These are phyloP conservation scores for Coniella vitis DNA, from an alignment of 2,329 filamentous ascomycete genomes.

Conservation along the genomic window DNA sequence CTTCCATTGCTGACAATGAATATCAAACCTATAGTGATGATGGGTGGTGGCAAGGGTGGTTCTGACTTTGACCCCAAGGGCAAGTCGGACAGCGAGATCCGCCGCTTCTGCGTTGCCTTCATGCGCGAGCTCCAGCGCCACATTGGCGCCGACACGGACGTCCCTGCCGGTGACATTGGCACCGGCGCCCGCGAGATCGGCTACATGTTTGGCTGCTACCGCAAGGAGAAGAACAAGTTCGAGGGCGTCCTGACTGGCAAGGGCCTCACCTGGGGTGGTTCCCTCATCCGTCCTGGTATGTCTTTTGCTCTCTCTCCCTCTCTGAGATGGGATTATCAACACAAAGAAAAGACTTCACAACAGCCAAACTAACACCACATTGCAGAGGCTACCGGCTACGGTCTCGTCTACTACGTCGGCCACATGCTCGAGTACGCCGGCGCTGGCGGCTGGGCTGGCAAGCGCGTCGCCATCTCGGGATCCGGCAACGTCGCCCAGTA, in stretches of 20 bases:
- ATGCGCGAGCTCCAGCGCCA: constrained; percentile 94
- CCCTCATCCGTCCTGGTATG: constrained; percentile 72
- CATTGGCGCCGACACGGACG: constrained; percentile 93
- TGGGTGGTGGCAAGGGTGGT: constrained; percentile 97
- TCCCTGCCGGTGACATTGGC: constrained; percentile 95
- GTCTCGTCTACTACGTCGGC: constrained; percentile 91
- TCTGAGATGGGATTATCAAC: no score
- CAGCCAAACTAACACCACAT: neutral
- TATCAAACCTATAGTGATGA: constrained; percentile 58
- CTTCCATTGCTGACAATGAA: no score
- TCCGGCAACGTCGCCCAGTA: constrained; percentile 98
- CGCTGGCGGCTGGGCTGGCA: constrained; percentile 79
- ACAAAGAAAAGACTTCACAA: no score
- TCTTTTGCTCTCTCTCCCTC: no score
- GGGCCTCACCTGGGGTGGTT: constrained; percentile 87
- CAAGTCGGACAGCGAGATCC: constrained; percentile 95
- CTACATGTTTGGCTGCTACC: constrained; percentile 92
- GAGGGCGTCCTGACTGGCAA: constrained; percentile 96
- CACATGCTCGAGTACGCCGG: constrained; percentile 94
- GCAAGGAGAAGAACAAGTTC: constrained; percentile 80
- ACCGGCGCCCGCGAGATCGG: constrained; percentile 89
- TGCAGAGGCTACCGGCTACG: constrained; percentile 87
- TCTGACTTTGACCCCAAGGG: constrained; percentile 99
- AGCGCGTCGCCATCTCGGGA: constrained; percentile 91
- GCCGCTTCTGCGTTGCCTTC: constrained; percentile 92